Conservation (phyloP, 169 alveolate species). For the Plasmodium berghei region DNA sequence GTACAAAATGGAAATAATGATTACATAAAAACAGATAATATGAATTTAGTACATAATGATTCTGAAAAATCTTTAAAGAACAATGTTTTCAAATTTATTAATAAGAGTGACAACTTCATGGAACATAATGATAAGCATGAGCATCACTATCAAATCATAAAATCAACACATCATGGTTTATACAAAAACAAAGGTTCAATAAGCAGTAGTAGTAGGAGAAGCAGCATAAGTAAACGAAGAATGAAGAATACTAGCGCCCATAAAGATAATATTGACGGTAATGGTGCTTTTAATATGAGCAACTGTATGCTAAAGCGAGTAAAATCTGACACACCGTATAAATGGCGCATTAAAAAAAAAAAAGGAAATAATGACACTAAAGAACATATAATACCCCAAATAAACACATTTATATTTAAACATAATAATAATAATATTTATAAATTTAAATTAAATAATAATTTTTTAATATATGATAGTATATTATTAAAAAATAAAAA, state of each 20-base stretch:
- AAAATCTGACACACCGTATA: conserved; percentile 10
- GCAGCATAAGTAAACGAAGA: no score
- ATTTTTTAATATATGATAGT: conserved; percentile 11
- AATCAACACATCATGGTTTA: no score
- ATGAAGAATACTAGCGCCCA: no score
- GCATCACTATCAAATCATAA: no score
- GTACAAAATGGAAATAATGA: no score
- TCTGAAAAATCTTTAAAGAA: no score
- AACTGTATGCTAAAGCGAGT: background rate
- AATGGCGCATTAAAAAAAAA: conserved; percentile 26
- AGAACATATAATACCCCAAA: conserved; percentile 25
- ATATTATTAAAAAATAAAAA: conserved; percentile 7
- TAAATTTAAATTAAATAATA: conserved; percentile 45
- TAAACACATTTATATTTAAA: conserved; percentile 32
- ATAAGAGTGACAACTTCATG: no score
- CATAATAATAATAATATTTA: conserved; percentile 36
- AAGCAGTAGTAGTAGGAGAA: background rate
- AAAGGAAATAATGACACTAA: background rate
- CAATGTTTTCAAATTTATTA: no score
- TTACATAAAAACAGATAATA: no score
- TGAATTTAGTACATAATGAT: no score
- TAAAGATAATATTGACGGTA: background rate
- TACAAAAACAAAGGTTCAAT: background rate
- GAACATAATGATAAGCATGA: no score
- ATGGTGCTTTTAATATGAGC: background rate